phyloP scores from a whole-genome alignment of 345 rosid genomes.

The Salix udensis region DNA sequence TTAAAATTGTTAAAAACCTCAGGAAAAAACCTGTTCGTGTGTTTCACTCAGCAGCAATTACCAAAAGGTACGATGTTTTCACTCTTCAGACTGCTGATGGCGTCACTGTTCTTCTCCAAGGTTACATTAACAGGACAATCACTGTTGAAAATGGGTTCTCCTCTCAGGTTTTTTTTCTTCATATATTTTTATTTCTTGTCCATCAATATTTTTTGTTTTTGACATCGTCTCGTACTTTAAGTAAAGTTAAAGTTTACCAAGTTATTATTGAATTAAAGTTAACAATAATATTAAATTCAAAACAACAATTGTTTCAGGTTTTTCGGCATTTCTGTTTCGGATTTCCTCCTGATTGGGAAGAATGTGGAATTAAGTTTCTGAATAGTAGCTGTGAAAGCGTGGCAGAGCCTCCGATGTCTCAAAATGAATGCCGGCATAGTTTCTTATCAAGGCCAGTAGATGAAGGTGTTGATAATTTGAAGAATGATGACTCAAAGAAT shows the following conservation, averaged over 20 bases:
- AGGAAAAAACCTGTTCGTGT: constrained; percentile 49
- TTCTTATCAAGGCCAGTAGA: background rate
- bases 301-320: constrained; percentile 35
- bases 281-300: too few relatives aligned
- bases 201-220: background rate
- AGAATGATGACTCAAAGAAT: constrained; percentile 2
- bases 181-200: background rate
- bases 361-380: constrained; percentile 12
- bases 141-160: constrained; percentile 54
- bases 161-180: constrained; percentile 40
- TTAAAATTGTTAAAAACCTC: background rate
- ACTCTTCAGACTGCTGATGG: constrained; percentile 76
- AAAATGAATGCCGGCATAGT: background rate
- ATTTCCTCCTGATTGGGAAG: constrained; percentile 78
- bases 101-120: constrained; percentile 44
- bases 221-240: too few relatives aligned
- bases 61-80: constrained; percentile 46
- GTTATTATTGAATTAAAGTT: too few relatives aligned
- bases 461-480: background rate
- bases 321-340: constrained; percentile 58
- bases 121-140: constrained; percentile 50
- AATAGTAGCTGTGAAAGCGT: background rate
- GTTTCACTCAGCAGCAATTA: constrained; percentile 73
- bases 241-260: background rate
- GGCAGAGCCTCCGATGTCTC: background rate